A percentile compares a stretch with the other conserved stretches of the same genome.
Conservation (phyloP, 2,329 filamentous ascomycete genomes). For the Penicillium sp. region DNA sequence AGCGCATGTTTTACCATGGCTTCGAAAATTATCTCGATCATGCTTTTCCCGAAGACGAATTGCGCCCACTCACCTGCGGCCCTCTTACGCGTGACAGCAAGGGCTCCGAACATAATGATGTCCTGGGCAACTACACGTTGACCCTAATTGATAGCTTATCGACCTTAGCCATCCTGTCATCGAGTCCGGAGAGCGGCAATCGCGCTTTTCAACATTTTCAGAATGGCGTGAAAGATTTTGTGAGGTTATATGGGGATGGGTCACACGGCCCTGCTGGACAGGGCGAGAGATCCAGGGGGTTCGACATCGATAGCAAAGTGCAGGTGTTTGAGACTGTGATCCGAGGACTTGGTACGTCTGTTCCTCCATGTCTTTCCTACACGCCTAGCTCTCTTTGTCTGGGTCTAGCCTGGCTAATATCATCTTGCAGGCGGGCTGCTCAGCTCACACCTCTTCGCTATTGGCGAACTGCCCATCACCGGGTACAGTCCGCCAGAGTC, state of each 20-base stretch:
- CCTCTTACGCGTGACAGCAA: slow-evolving; percentile 79
- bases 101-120: slow-evolving; percentile 88
- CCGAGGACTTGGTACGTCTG: slow-evolving; percentile 58
- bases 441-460: slow-evolving; percentile 89
- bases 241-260: slow-evolving; percentile 84
- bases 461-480: slow-evolving; percentile 81
- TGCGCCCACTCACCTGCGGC: slow-evolving; percentile 79
- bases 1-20: slow-evolving; percentile 91
- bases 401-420: slow-evolving; percentile 6
- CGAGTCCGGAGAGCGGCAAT: slow-evolving; percentile 52
- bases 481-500: slow-evolving; percentile 62
- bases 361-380: not conserved
- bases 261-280: slow-evolving; percentile 64
- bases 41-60: slow-evolving; percentile 93
- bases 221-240: slow-evolving; percentile 69
- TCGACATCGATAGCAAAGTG: slow-evolving; percentile 95
- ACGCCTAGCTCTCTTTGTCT: not conserved
- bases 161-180: slow-evolving; percentile 87
- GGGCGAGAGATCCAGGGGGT: slow-evolving; percentile 72
- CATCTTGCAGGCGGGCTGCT: slow-evolving; percentile 66
- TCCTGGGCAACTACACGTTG: slow-evolving; percentile 93
- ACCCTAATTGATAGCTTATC: slow-evolving; percentile 94
- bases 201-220: slow-evolving; percentile 74
- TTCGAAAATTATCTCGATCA: slow-evolving; percentile 92
- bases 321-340: slow-evolving; percentile 99